Conservation (phyloP, 2,329 filamentous ascomycete genomes). For the Pseudogymnoascus sp. region DNA sequence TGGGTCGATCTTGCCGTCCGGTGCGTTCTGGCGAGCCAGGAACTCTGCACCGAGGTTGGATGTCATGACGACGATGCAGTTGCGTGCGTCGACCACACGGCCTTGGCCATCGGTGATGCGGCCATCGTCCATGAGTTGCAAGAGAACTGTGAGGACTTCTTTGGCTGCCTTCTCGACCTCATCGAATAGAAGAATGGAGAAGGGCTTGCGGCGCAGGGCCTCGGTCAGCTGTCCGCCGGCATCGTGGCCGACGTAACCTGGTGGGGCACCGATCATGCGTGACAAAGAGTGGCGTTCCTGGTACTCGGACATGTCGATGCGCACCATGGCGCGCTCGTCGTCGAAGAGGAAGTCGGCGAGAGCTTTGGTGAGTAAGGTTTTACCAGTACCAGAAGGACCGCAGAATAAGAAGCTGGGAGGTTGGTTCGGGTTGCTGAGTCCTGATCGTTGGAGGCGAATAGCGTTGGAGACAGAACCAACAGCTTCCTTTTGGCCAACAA, state of each 20-base stretch:
- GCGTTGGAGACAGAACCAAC: constrained; percentile 91
- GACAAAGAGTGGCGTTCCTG: constrained; percentile 94
- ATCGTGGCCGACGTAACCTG: constrained; percentile 95
- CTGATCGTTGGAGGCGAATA: constrained; percentile 89
- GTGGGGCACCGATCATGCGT: constrained; percentile 95
- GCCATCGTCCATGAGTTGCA: constrained; percentile 99
- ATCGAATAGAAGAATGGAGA: constrained; percentile 96
- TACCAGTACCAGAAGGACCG: constrained; percentile 95
- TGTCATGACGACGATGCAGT: constrained; percentile 99
- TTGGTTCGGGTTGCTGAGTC: constrained; percentile 90
- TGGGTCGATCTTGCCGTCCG: constrained; percentile 79
- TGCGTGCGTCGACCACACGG: constrained; percentile 86
- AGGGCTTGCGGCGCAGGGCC: constrained; percentile 84
- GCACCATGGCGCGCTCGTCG: no score
- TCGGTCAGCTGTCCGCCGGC: constrained; percentile 94
- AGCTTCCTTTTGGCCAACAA: constrained; percentile 91
- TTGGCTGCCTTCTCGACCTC: constrained; percentile 99
- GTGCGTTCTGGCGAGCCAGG: constrained; percentile 69
- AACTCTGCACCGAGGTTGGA: constrained; percentile 95
- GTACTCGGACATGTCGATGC: constrained; percentile 99
- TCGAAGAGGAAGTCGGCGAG: constrained; percentile 98
- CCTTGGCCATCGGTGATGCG: constrained; percentile 98
- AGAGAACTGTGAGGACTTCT: constrained; percentile 88
- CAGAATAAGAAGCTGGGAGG: constrained; percentile 98
- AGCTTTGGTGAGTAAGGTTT: constrained; percentile 93